Percentiles rank a stretch among this genome's conserved stretches.
Conservation (phyloP, 1,139 yeast species). For the Lipomyces yarrowii region DNA sequence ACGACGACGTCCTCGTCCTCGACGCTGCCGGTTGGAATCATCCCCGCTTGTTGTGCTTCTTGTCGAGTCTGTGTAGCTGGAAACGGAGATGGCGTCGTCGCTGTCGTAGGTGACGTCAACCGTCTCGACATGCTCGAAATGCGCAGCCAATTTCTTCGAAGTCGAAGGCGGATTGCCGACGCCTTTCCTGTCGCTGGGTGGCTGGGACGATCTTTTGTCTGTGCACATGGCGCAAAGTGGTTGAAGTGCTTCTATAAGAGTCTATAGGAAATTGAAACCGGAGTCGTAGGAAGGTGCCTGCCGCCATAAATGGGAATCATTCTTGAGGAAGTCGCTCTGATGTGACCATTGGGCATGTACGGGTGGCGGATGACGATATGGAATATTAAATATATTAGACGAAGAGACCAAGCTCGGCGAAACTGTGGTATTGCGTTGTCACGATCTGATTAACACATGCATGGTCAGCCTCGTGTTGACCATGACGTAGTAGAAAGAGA, state of each 20-base stretch:
- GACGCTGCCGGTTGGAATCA: background rate
- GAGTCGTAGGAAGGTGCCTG: background rate
- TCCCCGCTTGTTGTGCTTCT: background rate
- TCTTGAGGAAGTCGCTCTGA: background rate
- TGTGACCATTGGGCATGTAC: background rate
- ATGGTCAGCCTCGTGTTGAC: background rate
- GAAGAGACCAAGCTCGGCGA: too few relatives aligned
- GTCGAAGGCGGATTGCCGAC: background rate
- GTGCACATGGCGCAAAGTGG: background rate
- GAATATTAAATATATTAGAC: too few relatives aligned
- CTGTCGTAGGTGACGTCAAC: background rate
- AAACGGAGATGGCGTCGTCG: constrained; percentile 9
- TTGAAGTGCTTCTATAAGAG: background rate
- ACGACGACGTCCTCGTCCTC: background rate
- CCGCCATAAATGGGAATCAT: background rate
- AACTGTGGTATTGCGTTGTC: background rate
- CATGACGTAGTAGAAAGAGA: too few relatives aligned
- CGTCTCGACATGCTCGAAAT: constrained; percentile 25
- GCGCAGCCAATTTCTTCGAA: constrained; percentile 1
- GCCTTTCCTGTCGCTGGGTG: background rate
- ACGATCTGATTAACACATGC: background rate
- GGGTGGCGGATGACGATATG: background rate
- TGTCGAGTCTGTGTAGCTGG: background rate
- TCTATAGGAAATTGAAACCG: background rate
- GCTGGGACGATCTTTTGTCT: background rate